These are phyloP conservation scores for Theileria orientalis DNA, from an alignment of 169 alveolate species.

Conservation along the genomic window DNA sequence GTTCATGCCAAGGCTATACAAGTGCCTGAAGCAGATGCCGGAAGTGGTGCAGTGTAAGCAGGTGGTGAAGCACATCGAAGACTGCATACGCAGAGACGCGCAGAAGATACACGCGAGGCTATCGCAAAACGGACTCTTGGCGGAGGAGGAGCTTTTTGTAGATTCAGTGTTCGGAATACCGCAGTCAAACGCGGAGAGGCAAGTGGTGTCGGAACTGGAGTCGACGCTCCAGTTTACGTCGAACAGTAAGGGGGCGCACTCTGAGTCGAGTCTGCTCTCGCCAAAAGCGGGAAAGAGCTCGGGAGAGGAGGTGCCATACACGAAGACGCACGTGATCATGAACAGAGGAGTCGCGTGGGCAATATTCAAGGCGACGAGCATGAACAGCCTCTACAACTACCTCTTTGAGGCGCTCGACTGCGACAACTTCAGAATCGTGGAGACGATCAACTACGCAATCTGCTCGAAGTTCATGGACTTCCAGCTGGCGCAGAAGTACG, in stretches of 20 bases:
- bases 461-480: slow-evolving; percentile 65
- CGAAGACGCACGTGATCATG: slow-evolving; percentile 3
- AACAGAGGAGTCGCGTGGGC: slow-evolving; percentile 56
- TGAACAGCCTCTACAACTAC: slow-evolving; percentile 66
- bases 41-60: slow-evolving; percentile 22
- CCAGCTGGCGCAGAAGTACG: slow-evolving; percentile 44
- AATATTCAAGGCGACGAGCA: slow-evolving; percentile 59
- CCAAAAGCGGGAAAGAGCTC: background rate
- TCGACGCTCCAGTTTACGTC: slow-evolving; percentile 19
- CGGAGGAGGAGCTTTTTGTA: background rate
- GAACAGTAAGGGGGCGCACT: slow-evolving; percentile 7
- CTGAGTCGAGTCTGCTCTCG: background rate
- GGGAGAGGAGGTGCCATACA: background rate
- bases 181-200: slow-evolving; percentile 28
- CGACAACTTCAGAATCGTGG: slow-evolving; percentile 69
- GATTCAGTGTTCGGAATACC: background rate
- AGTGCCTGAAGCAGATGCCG: slow-evolving; percentile 8
- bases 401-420: slow-evolving; percentile 60
- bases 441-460: slow-evolving; percentile 59
- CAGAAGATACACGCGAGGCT: slow-evolving; percentile 23
- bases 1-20: slow-evolving; percentile 33
- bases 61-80: slow-evolving; percentile 24
- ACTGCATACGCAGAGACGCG: slow-evolving; percentile 27
- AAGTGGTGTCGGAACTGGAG: slow-evolving; percentile 31
- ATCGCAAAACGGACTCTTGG: slow-evolving; percentile 4